Conservation (phyloP, 2,329 filamentous ascomycete genomes). For the Simplicillium aogashimaense region DNA sequence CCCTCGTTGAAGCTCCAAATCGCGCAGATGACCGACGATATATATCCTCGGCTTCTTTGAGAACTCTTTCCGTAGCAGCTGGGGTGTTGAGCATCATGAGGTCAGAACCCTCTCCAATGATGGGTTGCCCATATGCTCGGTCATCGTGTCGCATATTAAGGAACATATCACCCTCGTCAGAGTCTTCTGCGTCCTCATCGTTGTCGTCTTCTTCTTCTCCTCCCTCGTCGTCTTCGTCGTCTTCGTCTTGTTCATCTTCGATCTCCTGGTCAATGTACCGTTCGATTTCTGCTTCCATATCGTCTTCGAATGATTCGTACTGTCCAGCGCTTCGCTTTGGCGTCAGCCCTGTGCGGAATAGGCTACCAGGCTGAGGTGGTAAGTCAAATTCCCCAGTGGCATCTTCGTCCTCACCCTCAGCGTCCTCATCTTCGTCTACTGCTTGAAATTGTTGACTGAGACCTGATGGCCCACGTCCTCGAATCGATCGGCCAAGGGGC, state of each 20-base stretch:
- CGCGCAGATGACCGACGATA: constrained; percentile 42
- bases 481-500: constrained; percentile 39
- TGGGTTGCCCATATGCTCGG: constrained; percentile 24
- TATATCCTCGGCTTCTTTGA: constrained; percentile 45
- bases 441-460: constrained; percentile 33
- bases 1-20: constrained; percentile 29
- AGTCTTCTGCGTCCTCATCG: constrained; percentile 19
- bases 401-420: constrained; percentile 19
- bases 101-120: constrained; percentile 37
- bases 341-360: constrained; percentile 19
- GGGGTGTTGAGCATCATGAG: constrained; percentile 46
- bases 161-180: constrained; percentile 36
- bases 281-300: constrained; percentile 25
- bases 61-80: constrained; percentile 41
- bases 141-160: constrained; percentile 36
- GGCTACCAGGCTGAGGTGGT: constrained; percentile 18
- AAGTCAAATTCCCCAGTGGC: constrained; percentile 24
- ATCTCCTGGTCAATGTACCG: constrained; percentile 25
- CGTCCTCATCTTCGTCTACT: constrained; percentile 23
- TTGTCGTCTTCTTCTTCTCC: constrained; percentile 28
- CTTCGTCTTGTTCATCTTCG: constrained; percentile 18
- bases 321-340: constrained; percentile 7
- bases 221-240: constrained; percentile 27
- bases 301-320: constrained; percentile 17
- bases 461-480: constrained; percentile 37